Conservation (phyloP, 768 basidiomycete species). For the Rhizopogon vinicolor region DNA sequence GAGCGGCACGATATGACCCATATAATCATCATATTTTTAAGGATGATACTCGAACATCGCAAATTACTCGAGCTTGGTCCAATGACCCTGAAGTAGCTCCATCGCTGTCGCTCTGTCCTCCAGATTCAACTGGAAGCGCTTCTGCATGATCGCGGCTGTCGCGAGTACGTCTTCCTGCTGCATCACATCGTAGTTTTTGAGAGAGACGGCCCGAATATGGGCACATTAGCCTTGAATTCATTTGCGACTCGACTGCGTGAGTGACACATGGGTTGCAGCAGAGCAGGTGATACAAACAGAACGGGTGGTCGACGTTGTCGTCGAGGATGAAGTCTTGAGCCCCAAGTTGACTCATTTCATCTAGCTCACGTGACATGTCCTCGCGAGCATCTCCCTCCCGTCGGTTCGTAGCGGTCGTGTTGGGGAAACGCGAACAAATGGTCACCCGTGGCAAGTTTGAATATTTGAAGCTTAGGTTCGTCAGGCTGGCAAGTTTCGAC, state of each 20-base stretch:
- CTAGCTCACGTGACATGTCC: neutral
- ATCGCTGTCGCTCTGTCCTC: neutral
- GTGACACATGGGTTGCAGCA: neutral
- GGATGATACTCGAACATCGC: no score
- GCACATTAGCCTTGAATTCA: neutral
- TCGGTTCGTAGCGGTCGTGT: no score
- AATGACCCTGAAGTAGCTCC: neutral
- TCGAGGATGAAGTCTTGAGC: neutral
- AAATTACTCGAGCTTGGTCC: no score
- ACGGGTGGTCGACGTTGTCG: no score
- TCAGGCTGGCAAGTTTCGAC: neutral
- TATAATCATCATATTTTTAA: no score
- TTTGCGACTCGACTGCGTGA: neutral
- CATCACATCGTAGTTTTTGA: neutral
- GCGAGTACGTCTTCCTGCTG: neutral
- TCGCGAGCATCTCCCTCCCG: no score
- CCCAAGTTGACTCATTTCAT: no score
- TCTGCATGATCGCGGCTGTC: neutral
- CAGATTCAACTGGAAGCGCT: neutral
- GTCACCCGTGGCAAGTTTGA: neutral
- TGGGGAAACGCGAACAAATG: neutral
- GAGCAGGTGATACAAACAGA: neutral
- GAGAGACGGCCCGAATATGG: neutral
- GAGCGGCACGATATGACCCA: no score
- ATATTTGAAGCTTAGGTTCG: neutral